Evolutionary conservation across 108 stramenopile genomes (phyloP).

Genomic region (Skeletonema marinoi): DNA sequence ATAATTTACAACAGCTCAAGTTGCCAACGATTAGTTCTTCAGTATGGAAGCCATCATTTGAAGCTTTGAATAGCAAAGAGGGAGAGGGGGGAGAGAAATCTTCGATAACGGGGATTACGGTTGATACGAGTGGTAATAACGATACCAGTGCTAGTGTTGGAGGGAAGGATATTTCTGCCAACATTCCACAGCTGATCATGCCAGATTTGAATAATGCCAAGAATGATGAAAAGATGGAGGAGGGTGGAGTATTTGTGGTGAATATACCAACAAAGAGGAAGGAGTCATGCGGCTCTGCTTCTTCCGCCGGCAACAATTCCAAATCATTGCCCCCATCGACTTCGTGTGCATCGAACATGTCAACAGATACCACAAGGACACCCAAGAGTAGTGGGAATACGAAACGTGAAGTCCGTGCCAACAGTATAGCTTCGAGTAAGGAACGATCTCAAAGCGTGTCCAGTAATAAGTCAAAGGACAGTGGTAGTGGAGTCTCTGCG

Average conservation of each 20-base stretch:
- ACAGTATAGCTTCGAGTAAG: not conserved
- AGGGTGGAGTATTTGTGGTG: not conserved
- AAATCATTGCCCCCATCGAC: constrained; percentile 1
- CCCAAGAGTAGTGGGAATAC: constrained; percentile 8
- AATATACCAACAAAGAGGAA: not conserved
- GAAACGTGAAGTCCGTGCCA: not conserved
- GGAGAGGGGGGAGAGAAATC: not conserved
- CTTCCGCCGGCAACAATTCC: not conserved
- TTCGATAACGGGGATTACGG: not conserved
- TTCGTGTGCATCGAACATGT: constrained; percentile 18
- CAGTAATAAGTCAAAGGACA: not conserved
- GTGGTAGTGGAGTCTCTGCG: not conserved
- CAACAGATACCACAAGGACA: constrained; percentile 10
- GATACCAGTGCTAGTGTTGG: not conserved
- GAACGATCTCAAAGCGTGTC: constrained; percentile 10
- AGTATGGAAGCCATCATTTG: constrained; percentile 15
- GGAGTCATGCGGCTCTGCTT: not conserved
- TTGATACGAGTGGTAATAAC: not conserved
- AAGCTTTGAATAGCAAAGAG: constrained; percentile 19
- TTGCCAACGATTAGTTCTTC: constrained; percentile 20
- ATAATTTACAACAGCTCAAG: not conserved
- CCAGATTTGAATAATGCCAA: not conserved
- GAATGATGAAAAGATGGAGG: not conserved
- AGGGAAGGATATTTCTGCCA: not conserved
- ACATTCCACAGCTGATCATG: not conserved